Base-by-base conservation (phyloP, 2,329 filamentous ascomycete species). In the Fusarium virguliforme region DNA sequence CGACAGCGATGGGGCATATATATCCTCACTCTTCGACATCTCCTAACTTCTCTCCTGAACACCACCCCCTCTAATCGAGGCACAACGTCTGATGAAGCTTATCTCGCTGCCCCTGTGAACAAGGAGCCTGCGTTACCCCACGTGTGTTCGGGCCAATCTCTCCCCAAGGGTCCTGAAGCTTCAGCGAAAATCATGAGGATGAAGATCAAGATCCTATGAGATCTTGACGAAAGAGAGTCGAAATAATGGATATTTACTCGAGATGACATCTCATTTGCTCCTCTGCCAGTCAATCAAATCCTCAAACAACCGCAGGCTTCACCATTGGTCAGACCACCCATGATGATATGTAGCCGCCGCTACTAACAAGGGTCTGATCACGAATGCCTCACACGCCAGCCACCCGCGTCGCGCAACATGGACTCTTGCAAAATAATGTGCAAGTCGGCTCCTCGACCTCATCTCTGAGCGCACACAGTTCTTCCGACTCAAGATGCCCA, bases 321-420 rank as follows among this genome's bases (percentile, higher is more conserved):
- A 58, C 51, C 18, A 64, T 64, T 46, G 60, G 62, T 60, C 56
- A 67, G 54, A 35, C 62, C 65, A 61, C 65, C 64, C 69, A 70
- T 73, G 63, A 71, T 67, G 22, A 34, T 67, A 61, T 60, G 30
- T 67, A 62, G 58, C 68, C 56, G 60, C 68, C 54, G 41, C 70
- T 43, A 56, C 62, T 54, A 70, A 66, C 72, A 72, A 71, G 72
- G 72, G 64, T 68, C 56, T 58, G 40, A 68, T 72, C 71, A 64
- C 60, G 61, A 71, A 37, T 61, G 55, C 53, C 59, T 62, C 50
- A 60, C 64, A 46, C 18, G 18, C 59, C 41, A 62, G 56, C 64
- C 56, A 54, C 64, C 18, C 63, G 55, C 43, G 38, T 37, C 34
- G 51, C 18, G 30, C 62, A 53, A 51, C 58, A 61, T 55, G 41